These are phyloP conservation scores for Scortechinia acanthostroma DNA, from an alignment of 2,329 filamentous ascomycete genomes.

Conservation along the genomic window DNA sequence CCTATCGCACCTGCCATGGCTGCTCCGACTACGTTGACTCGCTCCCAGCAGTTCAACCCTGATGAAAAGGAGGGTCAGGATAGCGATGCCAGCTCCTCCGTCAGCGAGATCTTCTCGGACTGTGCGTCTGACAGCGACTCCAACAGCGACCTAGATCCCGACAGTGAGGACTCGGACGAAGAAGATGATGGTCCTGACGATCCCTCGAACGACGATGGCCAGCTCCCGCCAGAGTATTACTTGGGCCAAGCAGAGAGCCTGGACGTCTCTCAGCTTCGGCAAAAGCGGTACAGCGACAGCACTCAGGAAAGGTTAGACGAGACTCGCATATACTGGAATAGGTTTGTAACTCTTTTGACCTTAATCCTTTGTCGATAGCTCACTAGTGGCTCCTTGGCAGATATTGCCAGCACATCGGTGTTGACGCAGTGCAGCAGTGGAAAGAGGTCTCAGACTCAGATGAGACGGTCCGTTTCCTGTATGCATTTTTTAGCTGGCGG, in stretches of 20 bases:
- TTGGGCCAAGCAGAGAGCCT: slow-evolving; percentile 12
- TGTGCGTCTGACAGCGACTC: slow-evolving; percentile 7
- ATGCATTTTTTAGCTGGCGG: slow-evolving; percentile 11
- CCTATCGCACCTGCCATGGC: neutral
- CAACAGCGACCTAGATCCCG: slow-evolving; percentile 8
- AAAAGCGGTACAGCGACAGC: slow-evolving; percentile 15
- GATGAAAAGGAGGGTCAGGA: slow-evolving; percentile 7
- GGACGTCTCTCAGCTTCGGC: slow-evolving; percentile 13
- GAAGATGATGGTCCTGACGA: slow-evolving; percentile 8
- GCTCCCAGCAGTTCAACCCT: slow-evolving; percentile 5
- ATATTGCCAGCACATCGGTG: slow-evolving; percentile 10
- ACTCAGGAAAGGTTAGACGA: slow-evolving; percentile 15
- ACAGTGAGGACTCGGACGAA: slow-evolving; percentile 6
- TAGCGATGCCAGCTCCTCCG: slow-evolving; percentile 10
- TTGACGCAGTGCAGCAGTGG: slow-evolving; percentile 9
- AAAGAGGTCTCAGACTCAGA: slow-evolving; percentile 14
- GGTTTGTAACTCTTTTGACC: slow-evolving; percentile 7
- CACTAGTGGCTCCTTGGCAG: slow-evolving; percentile 8
- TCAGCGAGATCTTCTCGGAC: slow-evolving; percentile 10
- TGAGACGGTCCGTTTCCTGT: slow-evolving; percentile 14
- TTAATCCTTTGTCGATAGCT: neutral
- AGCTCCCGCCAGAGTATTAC: slow-evolving; percentile 11
- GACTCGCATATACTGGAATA: slow-evolving; percentile 12
- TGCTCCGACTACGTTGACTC: slow-evolving; percentile 5
- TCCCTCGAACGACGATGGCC: slow-evolving; percentile 6